These are phyloP conservation scores for Leucoagaricus sp. DNA, from an alignment of 1,284 basidiomycete genomes.

Conservation along the genomic window DNA sequence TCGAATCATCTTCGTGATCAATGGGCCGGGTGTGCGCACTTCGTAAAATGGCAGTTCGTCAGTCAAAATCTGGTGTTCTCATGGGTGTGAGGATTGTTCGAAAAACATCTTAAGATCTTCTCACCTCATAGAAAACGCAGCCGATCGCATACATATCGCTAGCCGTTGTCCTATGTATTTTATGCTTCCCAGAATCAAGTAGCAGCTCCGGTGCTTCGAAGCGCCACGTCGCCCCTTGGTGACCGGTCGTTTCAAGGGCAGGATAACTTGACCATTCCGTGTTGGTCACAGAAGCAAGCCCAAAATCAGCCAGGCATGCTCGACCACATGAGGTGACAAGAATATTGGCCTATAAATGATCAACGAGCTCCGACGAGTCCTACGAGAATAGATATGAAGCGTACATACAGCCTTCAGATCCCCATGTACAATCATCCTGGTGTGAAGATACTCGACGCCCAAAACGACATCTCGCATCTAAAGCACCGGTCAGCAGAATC, in stretches of 20 bases:
- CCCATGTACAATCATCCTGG: constrained; percentile 19
- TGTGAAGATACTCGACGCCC: constrained; percentile 23
- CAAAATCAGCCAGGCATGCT: constrained; percentile 23
- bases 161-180: constrained; percentile 9
- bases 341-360: constrained; percentile 18
- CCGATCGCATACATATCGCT: constrained; percentile 21
- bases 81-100: no score
- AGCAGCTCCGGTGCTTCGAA: constrained; percentile 22
- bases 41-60: constrained; percentile 15
- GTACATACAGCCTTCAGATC: constrained; percentile 22
- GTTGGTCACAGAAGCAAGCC: constrained; percentile 16
- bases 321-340: constrained; percentile 17
- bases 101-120: no score
- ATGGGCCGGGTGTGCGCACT: background rate
- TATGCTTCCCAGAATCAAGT: background rate
- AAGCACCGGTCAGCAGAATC: constrained; percentile 9
- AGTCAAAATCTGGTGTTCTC: constrained; percentile 14
- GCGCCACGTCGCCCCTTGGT: constrained; percentile 7
- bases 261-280: constrained; percentile 10
- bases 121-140: constrained; percentile 21
- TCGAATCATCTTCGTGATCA: no score
- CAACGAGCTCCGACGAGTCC: background rate
- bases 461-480: constrained; percentile 18
- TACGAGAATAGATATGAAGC: background rate
- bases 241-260: background rate